phyloP scores from a whole-genome alignment of 208 protist genomes.

The Acanthamoeba lugdunensis region DNA sequence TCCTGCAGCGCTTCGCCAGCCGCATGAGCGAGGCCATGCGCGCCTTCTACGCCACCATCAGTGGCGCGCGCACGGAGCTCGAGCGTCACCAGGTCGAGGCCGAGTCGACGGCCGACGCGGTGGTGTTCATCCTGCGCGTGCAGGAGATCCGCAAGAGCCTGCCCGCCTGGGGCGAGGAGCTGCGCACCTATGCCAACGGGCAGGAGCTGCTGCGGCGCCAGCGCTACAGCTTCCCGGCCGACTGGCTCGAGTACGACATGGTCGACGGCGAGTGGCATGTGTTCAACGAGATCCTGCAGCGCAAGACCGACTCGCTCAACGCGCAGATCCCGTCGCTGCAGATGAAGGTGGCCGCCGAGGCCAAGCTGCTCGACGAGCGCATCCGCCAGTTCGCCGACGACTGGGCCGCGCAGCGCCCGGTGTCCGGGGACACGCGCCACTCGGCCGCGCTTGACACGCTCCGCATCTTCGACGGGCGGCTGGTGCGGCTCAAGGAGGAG shows the following conservation, averaged over 20 bases:
- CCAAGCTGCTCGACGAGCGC: constrained; percentile 73
- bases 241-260: constrained; percentile 92
- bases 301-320: constrained; percentile 92
- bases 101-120: constrained; percentile 91
- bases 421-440: constrained; percentile 79
- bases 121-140: constrained; percentile 89
- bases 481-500: constrained; percentile 79
- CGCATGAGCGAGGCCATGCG: constrained; percentile 78
- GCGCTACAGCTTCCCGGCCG: constrained; percentile 91
- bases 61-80: constrained; percentile 80
- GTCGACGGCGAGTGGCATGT: constrained; percentile 93
- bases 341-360: constrained; percentile 81
- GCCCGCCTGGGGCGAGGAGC: constrained; percentile 72
- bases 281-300: constrained; percentile 93
- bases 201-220: constrained; percentile 91
- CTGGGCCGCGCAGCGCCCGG: constrained; percentile 84
- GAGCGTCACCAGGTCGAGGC: constrained; percentile 85
- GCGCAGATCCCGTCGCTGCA: constrained; percentile 80
- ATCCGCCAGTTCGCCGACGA: constrained; percentile 82
- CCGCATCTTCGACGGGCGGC: constrained; percentile 87
- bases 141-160: constrained; percentile 86
- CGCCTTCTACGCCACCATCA: constrained; percentile 75
- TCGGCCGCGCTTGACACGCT: constrained; percentile 87
- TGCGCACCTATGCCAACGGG: constrained; percentile 54
- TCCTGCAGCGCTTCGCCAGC: constrained; percentile 86